These are phyloP conservation scores for Mycena albidolilacea DNA, from an alignment of 768 basidiomycete species.

Conservation along the genomic window DNA sequence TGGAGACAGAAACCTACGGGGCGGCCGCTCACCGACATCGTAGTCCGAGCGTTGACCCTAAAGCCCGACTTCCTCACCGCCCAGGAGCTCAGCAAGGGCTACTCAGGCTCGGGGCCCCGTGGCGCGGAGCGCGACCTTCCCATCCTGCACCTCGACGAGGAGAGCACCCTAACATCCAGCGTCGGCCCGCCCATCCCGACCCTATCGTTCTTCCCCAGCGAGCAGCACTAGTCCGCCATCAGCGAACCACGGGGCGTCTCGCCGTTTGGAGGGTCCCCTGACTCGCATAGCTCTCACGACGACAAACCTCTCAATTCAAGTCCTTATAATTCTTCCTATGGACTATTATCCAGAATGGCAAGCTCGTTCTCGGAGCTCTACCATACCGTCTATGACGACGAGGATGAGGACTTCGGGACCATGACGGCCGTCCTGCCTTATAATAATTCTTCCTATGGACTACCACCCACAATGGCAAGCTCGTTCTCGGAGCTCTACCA, in stretches of 20 bases:
- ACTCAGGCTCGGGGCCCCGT: constrained; percentile 79
- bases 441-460: not conserved
- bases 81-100: constrained; percentile 92
- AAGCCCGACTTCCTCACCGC: constrained; percentile 71
- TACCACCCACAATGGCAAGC: no score
- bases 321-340: not conserved
- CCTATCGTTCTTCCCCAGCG: constrained; percentile 36
- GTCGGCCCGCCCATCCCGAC: constrained; percentile 59
- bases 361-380: constrained; percentile 50
- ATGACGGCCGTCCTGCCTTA: not conserved
- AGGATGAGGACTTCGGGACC: constrained; percentile 9
- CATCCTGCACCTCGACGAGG: constrained; percentile 66
- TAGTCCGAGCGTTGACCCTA: no score
- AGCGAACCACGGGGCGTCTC: constrained; percentile 35
- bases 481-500: constrained; percentile 46
- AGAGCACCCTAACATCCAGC: constrained; percentile 55
- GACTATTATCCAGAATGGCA: constrained; percentile 39
- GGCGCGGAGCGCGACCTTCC: constrained; percentile 69
- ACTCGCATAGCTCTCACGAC: not conserved
- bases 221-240: constrained; percentile 38
- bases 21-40: no score
- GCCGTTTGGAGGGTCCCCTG: no score
- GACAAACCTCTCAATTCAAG: no score
- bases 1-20: not conserved
- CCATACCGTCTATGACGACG: constrained; percentile 18